phyloP scores from a whole-genome alignment of 148 eudicot species.

The Vaccinium vitisidaea region DNA sequence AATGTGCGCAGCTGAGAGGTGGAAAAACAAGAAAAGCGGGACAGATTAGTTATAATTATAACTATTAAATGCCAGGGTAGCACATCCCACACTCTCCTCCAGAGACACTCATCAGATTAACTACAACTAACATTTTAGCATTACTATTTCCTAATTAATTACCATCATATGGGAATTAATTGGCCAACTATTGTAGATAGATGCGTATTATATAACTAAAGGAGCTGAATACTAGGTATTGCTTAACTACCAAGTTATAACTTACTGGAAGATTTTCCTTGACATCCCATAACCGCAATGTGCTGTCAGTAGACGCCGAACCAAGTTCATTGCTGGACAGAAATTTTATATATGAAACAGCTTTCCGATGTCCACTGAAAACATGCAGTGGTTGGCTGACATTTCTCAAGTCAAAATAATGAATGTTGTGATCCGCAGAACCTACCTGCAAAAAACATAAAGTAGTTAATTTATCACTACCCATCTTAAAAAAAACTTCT shows the following conservation, averaged over 20 bases:
- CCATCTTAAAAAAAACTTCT: constrained; percentile 23
- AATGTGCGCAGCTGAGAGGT: constrained; percentile 40
- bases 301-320: constrained; percentile 78
- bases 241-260: background rate
- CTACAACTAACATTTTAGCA: too few relatives aligned
- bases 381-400: constrained; percentile 58
- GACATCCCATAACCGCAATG: constrained; percentile 73
- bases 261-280: constrained; percentile 61
- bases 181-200: background rate
- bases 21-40: background rate
- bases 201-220: too few relatives aligned
- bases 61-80: background rate
- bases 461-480: background rate
- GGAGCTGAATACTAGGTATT: too few relatives aligned
- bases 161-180: background rate
- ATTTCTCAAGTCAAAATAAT: constrained; percentile 70
- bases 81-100: too few relatives aligned
- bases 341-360: constrained; percentile 76
- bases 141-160: background rate
- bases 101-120: too few relatives aligned
- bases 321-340: constrained; percentile 67
- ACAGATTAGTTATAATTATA: background rate
- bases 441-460: constrained; percentile 56
- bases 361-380: constrained; percentile 65
- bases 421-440: constrained; percentile 74